Evolutionary conservation across 768 basidiomycete species (phyloP).

Genomic region (Boletus subcaerulescens): DNA sequence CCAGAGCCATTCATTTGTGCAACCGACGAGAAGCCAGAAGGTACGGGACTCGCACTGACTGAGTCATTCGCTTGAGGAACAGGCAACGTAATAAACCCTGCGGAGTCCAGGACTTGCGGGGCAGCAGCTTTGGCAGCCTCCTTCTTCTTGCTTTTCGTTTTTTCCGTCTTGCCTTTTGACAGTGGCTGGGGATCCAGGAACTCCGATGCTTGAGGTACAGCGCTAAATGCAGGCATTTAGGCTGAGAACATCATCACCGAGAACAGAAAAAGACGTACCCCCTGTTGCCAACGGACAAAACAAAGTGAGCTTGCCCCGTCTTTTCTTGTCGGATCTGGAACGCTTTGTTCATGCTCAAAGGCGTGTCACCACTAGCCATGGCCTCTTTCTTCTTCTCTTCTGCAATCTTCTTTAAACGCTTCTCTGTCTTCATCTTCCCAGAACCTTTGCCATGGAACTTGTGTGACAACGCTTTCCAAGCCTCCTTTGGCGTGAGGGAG

Average conservation of each 20-base stretch:
- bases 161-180: slow-evolving; percentile 81
- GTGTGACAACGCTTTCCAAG: slow-evolving; percentile 97
- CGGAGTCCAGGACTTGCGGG: slow-evolving; percentile 44
- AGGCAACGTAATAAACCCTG: slow-evolving; percentile 73
- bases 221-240: slow-evolving; percentile 42
- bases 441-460: slow-evolving; percentile 98
- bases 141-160: slow-evolving; percentile 77
- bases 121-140: slow-evolving; percentile 50
- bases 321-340: slow-evolving; percentile 94
- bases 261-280: slow-evolving; percentile 50
- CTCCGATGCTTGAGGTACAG: slow-evolving; percentile 81
- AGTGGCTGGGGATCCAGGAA: slow-evolving; percentile 80
- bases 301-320: slow-evolving; percentile 94
- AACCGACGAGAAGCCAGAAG: slow-evolving; percentile 35
- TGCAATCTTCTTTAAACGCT: slow-evolving; percentile 93
- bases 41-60: slow-evolving; percentile 41
- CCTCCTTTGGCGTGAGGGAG: slow-evolving; percentile 86
- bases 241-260: not conserved
- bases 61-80: slow-evolving; percentile 49
- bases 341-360: slow-evolving; percentile 89
- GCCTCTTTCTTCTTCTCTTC: slow-evolving; percentile 93
- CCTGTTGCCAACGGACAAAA: slow-evolving; percentile 90
- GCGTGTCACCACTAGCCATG: slow-evolving; percentile 95
- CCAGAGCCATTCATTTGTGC: slow-evolving; percentile 36
- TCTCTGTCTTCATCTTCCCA: slow-evolving; percentile 96